A percentile compares a stretch with the other conserved stretches of the same genome.
Evolutionary conservation across 75 land plant genomes (phyloP).

Genomic region (Cupressus sempervirens): DNA sequence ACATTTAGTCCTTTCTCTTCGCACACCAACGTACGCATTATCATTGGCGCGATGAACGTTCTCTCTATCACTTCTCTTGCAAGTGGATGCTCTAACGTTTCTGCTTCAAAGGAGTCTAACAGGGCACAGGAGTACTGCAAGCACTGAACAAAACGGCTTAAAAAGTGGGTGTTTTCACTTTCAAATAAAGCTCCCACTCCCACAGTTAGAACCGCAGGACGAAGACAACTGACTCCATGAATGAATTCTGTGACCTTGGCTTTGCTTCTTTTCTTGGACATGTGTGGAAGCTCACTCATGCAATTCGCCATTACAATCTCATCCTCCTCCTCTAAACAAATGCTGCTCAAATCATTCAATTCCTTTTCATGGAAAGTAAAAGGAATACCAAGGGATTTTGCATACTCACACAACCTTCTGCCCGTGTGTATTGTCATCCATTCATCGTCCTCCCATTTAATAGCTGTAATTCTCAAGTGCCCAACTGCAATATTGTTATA

Average conservation of each 20-base stretch:
- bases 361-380: constrained; percentile 48
- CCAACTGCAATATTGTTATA: constrained; percentile 22
- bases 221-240: constrained; percentile 13
- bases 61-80: constrained; percentile 47
- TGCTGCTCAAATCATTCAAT: constrained; percentile 30
- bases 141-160: constrained; percentile 36
- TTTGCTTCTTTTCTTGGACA: constrained; percentile 8
- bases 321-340: constrained; percentile 32
- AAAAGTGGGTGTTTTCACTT: constrained; percentile 29
- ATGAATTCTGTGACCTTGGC: constrained; percentile 39
- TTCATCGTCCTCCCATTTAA: constrained; percentile 17
- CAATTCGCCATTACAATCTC: constrained; percentile 53
- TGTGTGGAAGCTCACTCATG: constrained; percentile 47
- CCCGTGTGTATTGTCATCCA: constrained; percentile 25
- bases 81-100: constrained; percentile 31
- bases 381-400: constrained; percentile 45
- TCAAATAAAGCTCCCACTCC: constrained; percentile 31
- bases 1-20: background rate
- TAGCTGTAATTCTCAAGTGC: constrained; percentile 58
- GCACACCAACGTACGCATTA: constrained; percentile 16
- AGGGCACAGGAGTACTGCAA: constrained; percentile 54
- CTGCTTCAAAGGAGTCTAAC: constrained; percentile 62
- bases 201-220: constrained; percentile 19
- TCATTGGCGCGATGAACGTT: constrained; percentile 41
- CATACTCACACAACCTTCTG: constrained; percentile 47